Evolutionary conservation across 2,329 filamentous ascomycete genomes (phyloP), one percentile per base, ranked within the genome.

Genomic region (Hymenoscyphus fraxineus): DNA sequence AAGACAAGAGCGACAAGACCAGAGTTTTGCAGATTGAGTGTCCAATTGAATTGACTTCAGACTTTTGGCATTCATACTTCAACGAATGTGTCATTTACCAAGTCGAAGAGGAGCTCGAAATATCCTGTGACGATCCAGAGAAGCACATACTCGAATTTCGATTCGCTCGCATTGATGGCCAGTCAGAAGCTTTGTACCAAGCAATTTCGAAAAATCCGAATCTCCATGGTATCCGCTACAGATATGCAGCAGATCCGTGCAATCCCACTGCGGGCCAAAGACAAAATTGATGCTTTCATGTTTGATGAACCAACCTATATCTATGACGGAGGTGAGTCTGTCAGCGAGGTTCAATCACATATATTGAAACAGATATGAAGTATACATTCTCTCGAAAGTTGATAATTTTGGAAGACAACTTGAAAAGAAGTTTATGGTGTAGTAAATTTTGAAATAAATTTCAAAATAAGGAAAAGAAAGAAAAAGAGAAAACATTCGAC

Each of bases 211-310:
- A 58, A 4, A 22, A 22, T 1, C 12, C 13, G 3, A 15, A 10
- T 6, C 10, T n/a, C 15, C 41, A 19, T 10, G 54, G 31, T 3
- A 27, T 67, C 13, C 38, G 60, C 3, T 47, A 64, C 3, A 40
- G 39, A 39, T 67, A 64, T 51, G 61, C 41, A 6, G 35, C 59
- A 13, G 66, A 68, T 27, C 60, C 55, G 6, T 68, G 65, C 51
- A 64, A 67, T 62, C 59, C 64, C 5, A 41, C 39, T 6, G n/a
- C 60, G 6, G 27, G n/a, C 9, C 7, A 22, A 10, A 22, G n/a
- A 10, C 22, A 51, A 16, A 4, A 22, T 19, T 51, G 44, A 10
- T 12, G 22, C 2, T 38, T 58, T 35, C 22, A 16, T 6, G 4
- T 6, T 35, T 35, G 9, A 35, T 7, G 35, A 35, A 35, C 35